Conservation (phyloP, 495 filamentous ascomycete genomes). For the Talaromyces thailandensis region DNA sequence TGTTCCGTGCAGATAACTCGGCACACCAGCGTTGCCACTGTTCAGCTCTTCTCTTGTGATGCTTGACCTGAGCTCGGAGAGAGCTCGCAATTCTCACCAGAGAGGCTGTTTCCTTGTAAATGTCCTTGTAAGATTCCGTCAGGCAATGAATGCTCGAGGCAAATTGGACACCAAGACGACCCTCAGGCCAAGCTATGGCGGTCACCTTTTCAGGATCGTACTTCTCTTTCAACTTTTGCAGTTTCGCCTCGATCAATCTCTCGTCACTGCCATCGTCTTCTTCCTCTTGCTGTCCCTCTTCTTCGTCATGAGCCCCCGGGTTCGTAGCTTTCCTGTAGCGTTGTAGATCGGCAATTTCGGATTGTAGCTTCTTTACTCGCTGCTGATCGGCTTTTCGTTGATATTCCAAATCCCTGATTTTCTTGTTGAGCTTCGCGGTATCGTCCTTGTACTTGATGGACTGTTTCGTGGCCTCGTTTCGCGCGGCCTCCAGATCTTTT, state of each 20-base stretch:
- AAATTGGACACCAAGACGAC: slow-evolving; percentile 2
- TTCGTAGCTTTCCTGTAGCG: background rate
- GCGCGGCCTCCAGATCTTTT: background rate
- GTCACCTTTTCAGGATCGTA: slow-evolving; percentile 23
- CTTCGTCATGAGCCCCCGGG: background rate
- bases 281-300: slow-evolving; percentile 13
- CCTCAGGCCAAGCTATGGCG: no score
- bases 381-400: slow-evolving; percentile 12
- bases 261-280: slow-evolving; percentile 9
- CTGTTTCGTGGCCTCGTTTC: background rate
- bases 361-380: slow-evolving; percentile 18
- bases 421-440: slow-evolving; percentile 14
- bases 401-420: slow-evolving; percentile 14
- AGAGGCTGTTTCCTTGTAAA: slow-evolving; percentile 22
- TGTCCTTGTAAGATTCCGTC: slow-evolving; percentile 19
- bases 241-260: slow-evolving; percentile 5
- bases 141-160: slow-evolving; percentile 7
- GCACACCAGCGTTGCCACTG: slow-evolving; percentile 19
- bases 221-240: slow-evolving; percentile 14
- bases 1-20: background rate
- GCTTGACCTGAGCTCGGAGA: slow-evolving; percentile 22
- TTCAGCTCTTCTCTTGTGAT: slow-evolving; percentile 29
- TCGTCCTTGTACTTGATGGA: background rate
- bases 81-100: slow-evolving; percentile 16
- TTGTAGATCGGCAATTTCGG: slow-evolving; percentile 15